Evolutionary conservation across 2,329 filamentous ascomycete genomes (phyloP), one percentile per base, ranked within the genome.

Genomic region (Atkinsonella hypoxylon): DNA sequence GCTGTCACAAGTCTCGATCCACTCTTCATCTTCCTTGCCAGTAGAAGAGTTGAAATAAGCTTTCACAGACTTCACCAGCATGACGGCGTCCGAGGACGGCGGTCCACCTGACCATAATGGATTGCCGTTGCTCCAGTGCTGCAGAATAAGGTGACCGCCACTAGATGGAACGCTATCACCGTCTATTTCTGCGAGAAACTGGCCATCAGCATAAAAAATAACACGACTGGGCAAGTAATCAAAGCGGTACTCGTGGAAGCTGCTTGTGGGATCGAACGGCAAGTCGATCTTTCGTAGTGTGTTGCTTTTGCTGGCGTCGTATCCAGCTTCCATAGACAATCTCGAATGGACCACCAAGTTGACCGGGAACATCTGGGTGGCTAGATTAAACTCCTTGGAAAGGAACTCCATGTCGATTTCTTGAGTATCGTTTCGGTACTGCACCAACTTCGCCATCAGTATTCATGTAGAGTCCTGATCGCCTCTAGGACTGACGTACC

Each of bases 351-450:
- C 70, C n/a, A 89, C 85, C 1, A 90, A 76, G 61, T 89, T 87
- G 48, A 89, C 71, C 0, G 80, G 77, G 55, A 75, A 83, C 32
- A 71, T 71, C 26, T 68, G 64, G 49, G 74, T 73, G 45, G 61
- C 59, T 1, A 61, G 56, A 52, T 78, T 71, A 62, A 83, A 86
- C 55, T 88, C 74, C 20, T 71, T 71, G 1, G 85, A 87, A 2
- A 90, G 74, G 60, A 89, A 87, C 57, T 91, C 87, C 67, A 90
- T 81, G 62, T 90, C 86, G 58, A 90, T 88, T 60, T 90, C 86
- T 60, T 87, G 82, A 1, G 83, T 85, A 64, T 90, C 81, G 64
- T 89, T 87, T 67, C 79, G 80, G 64, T 87, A 89, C 84, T 87
- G 54, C 39, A 45, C 34, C 15, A 26, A 38, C 9, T 26, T 26